Evolutionary conservation across 257 asterid species (phyloP).

Genomic region (Primulina tabacum): DNA sequence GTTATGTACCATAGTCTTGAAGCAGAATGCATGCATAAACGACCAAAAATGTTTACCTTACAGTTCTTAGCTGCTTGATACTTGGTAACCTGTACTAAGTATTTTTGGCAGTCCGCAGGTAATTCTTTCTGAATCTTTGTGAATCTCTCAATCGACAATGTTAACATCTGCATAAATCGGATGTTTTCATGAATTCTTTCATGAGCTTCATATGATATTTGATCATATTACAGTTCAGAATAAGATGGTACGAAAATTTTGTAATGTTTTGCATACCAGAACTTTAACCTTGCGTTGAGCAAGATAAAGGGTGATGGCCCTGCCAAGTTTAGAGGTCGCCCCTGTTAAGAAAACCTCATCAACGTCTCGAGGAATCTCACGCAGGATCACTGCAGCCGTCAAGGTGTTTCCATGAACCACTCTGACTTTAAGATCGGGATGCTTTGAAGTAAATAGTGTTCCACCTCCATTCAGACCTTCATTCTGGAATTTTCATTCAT

Average conservation of each 20-base stretch:
- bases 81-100: constrained; percentile 76
- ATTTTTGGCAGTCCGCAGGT: constrained; percentile 51
- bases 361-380: constrained; percentile 64
- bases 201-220: neutral
- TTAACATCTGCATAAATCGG: constrained; percentile 59
- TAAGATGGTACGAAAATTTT: neutral
- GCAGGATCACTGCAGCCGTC: constrained; percentile 84
- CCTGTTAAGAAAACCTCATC: constrained; percentile 84
- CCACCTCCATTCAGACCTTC: constrained; percentile 90
- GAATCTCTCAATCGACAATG: constrained; percentile 77
- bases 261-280: constrained; percentile 42
- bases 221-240: neutral
- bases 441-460: constrained; percentile 65
- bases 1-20: neutral
- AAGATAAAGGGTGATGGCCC: constrained; percentile 84
- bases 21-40: neutral
- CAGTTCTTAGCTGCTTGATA: constrained; percentile 70
- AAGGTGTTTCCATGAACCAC: constrained; percentile 94
- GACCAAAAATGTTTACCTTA: constrained; percentile 44
- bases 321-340: constrained; percentile 88
- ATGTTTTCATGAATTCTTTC: neutral
- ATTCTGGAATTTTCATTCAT: constrained; percentile 40
- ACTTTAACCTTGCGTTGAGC: constrained; percentile 64
- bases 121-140: constrained; percentile 71
- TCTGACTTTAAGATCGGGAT: constrained; percentile 70